Percentiles rank a stretch among this genome's conserved stretches.
phyloP scores from a whole-genome alignment of 345 rosid species.

The Arabidopsis arenosa region DNA sequence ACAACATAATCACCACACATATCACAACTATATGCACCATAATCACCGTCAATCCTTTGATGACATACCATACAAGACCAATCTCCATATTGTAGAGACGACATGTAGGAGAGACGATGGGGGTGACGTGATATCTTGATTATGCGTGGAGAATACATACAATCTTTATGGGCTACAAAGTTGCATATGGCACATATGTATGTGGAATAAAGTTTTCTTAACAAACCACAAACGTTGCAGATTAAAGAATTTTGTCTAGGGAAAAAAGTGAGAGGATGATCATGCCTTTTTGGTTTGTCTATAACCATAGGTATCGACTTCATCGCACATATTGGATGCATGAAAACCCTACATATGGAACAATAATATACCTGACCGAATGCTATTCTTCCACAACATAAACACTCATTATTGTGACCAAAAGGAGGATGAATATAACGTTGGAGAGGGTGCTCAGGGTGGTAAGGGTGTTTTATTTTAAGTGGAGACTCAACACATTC shows the following conservation, averaged over 20 bases:
- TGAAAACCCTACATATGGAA: neutral
- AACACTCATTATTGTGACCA: neutral
- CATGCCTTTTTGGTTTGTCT: conserved; percentile 15
- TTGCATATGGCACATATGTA: neutral
- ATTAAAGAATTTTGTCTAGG: neutral
- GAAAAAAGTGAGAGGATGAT: conserved; percentile 2
- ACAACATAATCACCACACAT: neutral
- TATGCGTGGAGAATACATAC: conserved; percentile 2
- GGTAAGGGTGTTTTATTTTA: conserved; percentile 1
- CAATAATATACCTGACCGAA: neutral
- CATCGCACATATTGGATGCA: conserved; percentile 13
- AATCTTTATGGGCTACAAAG: conserved; percentile 8
- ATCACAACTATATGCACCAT: conserved; percentile 5
- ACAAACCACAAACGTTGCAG: conserved; percentile 22
- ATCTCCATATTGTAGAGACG: neutral
- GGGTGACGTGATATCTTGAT: conserved; percentile 18
- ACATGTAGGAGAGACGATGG: neutral
- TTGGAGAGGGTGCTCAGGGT: neutral
- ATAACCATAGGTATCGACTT: neutral
- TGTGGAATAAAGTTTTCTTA: neutral
- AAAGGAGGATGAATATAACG: no score
- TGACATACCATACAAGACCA: conserved; percentile 6
- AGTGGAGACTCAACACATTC: conserved; percentile 7
- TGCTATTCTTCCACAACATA: neutral
- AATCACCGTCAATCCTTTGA: neutral